Conservation (phyloP, 345 rosid genomes). For the rapeseed (Brassica napus) region Da-Ae NC_063436.1:18677501-18678000, state of each 20-base stretch:
- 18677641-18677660: not conserved
- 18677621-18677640: not conserved
- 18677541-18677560: not conserved
- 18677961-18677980: no score
- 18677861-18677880: not conserved
- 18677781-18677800: no score
- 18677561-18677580: not conserved
- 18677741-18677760: no score
- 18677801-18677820: no score
- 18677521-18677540: not conserved
- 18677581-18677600: not conserved
- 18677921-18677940: no score
- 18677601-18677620: not conserved
- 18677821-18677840: no score
- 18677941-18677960: no score
- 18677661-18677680: not conserved
- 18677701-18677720: no score
- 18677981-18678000: no score
- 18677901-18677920: not conserved
- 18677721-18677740: no score
- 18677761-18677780: no score
- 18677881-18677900: not conserved
- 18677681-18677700: no score
- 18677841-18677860: not conserved
- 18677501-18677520: not conserved